Base-by-base conservation (phyloP, 441 rosid genomes). In the Adansonia rubrostipa region DNA sequence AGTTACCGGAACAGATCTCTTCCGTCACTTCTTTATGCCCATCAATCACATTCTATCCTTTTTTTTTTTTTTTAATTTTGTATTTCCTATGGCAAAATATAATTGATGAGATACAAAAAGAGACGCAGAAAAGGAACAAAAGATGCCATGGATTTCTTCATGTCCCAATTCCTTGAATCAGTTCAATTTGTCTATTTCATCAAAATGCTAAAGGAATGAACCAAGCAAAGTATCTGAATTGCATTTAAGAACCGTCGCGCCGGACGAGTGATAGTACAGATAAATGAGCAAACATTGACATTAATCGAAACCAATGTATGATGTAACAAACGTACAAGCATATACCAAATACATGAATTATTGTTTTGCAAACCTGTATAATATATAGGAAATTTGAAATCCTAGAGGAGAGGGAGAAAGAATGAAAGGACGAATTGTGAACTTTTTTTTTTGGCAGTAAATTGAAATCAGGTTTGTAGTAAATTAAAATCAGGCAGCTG, bases 401-500 rank as follows among this genome's bases (percentile, higher is more conserved):
- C 69, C 75, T 61, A 69, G 73, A 54, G 14, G n/a, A 47, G 76
- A n/a, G 56, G 57, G 36, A 19, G 53, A 73, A 80, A 75, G 73
- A 74, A 68, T 45, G 44, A 70, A 68, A 50, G 58, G 64, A 44
- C 36, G 33, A 77, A 56, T 67, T 73, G 10, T 77, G 78, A 56
- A 60, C 20, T 45, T 74, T 74, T 77, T 69, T 40, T 33, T 33
- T 33, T 3, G 36, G 36, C 36, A 33, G 36, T 33, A 33, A 33
- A 33, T 33, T 33, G 36, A 33, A 33, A 33, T 33, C 36, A 33
- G 8, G 54, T 5, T 0, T 22, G 65, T 24, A 6, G 60, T 47
- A 28, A 33, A 74, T 33, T 65, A 69, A 68, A 72, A 61, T 85
- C 79, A 90, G 71, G 90, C 79, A 75, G 86, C 67, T 74, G 88